Conservation (phyloP, 768 basidiomycete genomes). For the Terana coerulea region DNA sequence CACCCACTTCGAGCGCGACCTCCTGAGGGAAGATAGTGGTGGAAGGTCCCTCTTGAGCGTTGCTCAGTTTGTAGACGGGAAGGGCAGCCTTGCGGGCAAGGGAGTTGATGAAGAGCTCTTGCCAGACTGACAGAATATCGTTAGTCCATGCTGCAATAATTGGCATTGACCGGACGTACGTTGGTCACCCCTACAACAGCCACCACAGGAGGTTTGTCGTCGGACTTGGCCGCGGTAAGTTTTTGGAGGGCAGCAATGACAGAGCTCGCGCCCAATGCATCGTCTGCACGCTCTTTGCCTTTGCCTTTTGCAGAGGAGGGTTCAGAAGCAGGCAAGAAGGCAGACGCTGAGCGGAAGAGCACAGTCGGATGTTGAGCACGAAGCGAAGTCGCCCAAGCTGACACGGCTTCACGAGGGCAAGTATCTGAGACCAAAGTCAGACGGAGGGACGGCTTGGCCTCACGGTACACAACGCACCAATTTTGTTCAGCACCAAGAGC, state of each 20-base stretch:
- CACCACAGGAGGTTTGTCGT: slow-evolving; percentile 53
- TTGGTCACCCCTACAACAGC: slow-evolving; percentile 85
- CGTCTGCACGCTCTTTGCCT: slow-evolving; percentile 42
- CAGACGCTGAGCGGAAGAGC: slow-evolving; percentile 69
- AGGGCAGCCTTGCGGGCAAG: slow-evolving; percentile 49
- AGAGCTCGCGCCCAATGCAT: slow-evolving; percentile 59
- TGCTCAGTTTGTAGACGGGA: slow-evolving; percentile 50
- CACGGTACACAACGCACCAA: slow-evolving; percentile 52
- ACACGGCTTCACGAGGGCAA: slow-evolving; percentile 72
- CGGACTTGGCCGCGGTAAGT: slow-evolving; percentile 44
- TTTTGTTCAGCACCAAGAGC: slow-evolving; percentile 81
- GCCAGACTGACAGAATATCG: slow-evolving; percentile 51
- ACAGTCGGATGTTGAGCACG: slow-evolving; percentile 58
- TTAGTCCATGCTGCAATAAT: neutral
- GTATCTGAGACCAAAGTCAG: slow-evolving; percentile 46
- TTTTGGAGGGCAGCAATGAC: slow-evolving; percentile 45
- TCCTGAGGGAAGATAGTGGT: slow-evolving; percentile 72
- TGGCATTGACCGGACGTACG: slow-evolving; percentile 39
- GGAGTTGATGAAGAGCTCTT: slow-evolving; percentile 88
- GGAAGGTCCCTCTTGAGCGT: slow-evolving; percentile 55
- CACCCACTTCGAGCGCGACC: slow-evolving; percentile 45
- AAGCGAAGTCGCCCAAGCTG: slow-evolving; percentile 63
- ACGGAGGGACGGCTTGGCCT: neutral
- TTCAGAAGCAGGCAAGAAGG: slow-evolving; percentile 49
- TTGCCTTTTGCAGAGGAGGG: slow-evolving; percentile 37